Conservation (phyloP, 2,329 filamentous ascomycete genomes). For the Parascedosporium putredinis region DNA sequence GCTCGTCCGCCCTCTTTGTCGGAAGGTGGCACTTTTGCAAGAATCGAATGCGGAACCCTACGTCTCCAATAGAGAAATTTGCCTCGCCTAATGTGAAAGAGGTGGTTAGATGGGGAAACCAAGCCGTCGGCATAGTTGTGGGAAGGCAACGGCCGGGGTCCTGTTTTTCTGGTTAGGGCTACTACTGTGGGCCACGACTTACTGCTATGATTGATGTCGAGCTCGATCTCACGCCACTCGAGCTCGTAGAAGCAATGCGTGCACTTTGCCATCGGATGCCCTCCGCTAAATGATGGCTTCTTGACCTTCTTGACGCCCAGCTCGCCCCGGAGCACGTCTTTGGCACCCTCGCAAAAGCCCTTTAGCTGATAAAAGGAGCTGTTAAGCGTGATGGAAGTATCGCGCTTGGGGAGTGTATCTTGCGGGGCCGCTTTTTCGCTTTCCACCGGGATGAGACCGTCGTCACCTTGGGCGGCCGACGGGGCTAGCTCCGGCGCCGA, state of each 20-base stretch:
- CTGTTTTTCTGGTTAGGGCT: not conserved
- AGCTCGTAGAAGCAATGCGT: conserved; percentile 43
- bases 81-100: conserved; percentile 30
- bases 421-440: conserved; percentile 13
- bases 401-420: not conserved
- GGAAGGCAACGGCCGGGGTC: not conserved
- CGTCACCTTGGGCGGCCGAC: conserved; percentile 13
- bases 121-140: no score
- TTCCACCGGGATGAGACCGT: conserved; percentile 27
- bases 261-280: conserved; percentile 38
- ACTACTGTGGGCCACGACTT: no score
- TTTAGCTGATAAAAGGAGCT: conserved; percentile 44
- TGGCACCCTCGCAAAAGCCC: conserved; percentile 45
- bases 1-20: conserved; percentile 38
- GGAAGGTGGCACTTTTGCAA: conserved; percentile 45
- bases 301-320: conserved; percentile 39
- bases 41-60: conserved; percentile 43
- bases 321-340: conserved; percentile 36
- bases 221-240: conserved; percentile 40
- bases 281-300: conserved; percentile 31
- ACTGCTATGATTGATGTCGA: conserved; percentile 39
- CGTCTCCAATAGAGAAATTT: conserved; percentile 33
- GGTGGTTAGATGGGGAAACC: not conserved
- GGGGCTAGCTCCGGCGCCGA: conserved; percentile 6
- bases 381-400: conserved; percentile 11